Percentiles rank a stretch among this genome's conserved stretches.
These are phyloP conservation scores for Viridothelium virens DNA, from an alignment of 495 filamentous ascomycete species.

Conservation along the genomic window DNA sequence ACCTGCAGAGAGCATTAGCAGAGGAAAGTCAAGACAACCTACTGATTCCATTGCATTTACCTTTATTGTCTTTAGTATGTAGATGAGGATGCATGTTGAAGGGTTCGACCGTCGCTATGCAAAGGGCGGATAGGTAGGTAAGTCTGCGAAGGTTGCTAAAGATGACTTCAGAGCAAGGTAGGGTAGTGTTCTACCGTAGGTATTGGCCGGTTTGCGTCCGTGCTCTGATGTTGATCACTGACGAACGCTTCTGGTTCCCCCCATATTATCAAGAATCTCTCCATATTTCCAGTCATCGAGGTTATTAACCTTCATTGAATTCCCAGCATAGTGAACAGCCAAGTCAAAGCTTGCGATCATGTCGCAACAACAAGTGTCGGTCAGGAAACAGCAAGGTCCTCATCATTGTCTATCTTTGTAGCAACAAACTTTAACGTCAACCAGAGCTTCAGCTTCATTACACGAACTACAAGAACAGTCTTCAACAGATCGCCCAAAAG, in stretches of 20 bases:
- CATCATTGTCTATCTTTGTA: neutral
- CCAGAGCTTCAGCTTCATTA: constrained; percentile 91
- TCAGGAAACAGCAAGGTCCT: constrained; percentile 60
- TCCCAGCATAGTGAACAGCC: neutral
- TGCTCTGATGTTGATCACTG: neutral
- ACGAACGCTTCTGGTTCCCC: too few relatives aligned
- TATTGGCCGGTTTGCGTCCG: too few relatives aligned
- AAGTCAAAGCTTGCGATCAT: constrained; percentile 16
- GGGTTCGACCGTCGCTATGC: too few relatives aligned
- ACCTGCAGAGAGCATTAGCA: constrained; percentile 44
- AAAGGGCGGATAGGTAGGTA: neutral
- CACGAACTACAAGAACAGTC: constrained; percentile 86
- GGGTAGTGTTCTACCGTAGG: too few relatives aligned
- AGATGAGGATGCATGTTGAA: constrained; percentile 86
- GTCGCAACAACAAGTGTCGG: constrained; percentile 31
- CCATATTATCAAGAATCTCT: too few relatives aligned
- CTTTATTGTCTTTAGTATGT: constrained; percentile 80
- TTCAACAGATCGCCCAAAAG: constrained; percentile 89
- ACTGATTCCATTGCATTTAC: constrained; percentile 44
- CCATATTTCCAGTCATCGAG: too few relatives aligned
- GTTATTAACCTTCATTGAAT: too few relatives aligned
- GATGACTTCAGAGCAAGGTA: too few relatives aligned
- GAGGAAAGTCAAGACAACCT: neutral
- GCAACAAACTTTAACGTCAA: constrained; percentile 16
- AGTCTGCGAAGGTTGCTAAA: neutral